Evolutionary conservation across 1,284 basidiomycete species (phyloP).

Genomic region (Cutaneotrichosporon daszewskae): DNA sequence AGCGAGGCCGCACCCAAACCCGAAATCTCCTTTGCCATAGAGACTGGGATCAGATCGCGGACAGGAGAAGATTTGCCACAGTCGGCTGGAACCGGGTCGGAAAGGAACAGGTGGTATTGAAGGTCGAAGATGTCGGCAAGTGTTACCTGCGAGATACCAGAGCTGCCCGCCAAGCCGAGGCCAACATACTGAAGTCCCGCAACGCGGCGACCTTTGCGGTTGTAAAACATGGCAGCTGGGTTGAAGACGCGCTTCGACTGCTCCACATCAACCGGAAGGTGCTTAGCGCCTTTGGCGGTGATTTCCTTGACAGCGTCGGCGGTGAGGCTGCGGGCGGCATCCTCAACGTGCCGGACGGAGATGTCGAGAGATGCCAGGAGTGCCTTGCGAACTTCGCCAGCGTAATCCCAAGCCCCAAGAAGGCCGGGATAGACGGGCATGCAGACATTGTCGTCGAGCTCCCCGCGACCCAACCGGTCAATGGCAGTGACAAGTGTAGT

Average conservation of each 20-base stretch:
- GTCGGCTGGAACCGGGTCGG: conserved; percentile 48
- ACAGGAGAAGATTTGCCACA: conserved; percentile 14
- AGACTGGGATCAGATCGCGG: conserved; percentile 31
- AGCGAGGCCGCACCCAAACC: conserved; percentile 70
- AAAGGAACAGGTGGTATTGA: conserved; percentile 62
- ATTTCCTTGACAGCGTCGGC: conserved; percentile 65
- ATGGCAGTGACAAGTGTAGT: conserved; percentile 64
- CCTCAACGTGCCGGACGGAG: conserved; percentile 74
- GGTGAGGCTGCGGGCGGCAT: conserved; percentile 71
- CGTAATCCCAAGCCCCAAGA: conserved; percentile 82
- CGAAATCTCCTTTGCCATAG: conserved; percentile 46
- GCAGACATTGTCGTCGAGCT: conserved; percentile 50
- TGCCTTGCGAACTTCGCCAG: conserved; percentile 70
- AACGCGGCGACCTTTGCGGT: conserved; percentile 53
- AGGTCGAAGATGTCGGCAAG: conserved; percentile 81
- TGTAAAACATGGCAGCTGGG: conserved; percentile 89
- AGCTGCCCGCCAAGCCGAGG: conserved; percentile 38
- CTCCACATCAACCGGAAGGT: conserved; percentile 77
- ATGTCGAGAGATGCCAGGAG: conserved; percentile 73
- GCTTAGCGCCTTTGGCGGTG: conserved; percentile 64
- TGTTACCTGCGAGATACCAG: conserved; percentile 43
- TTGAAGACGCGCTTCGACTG: conserved; percentile 78
- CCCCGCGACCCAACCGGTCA: conserved; percentile 69
- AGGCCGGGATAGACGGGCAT: conserved; percentile 85
- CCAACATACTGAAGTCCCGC: conserved; percentile 39